Base-by-base conservation (phyloP, 768 basidiomycete species). In the Grammothele lineata region DNA sequence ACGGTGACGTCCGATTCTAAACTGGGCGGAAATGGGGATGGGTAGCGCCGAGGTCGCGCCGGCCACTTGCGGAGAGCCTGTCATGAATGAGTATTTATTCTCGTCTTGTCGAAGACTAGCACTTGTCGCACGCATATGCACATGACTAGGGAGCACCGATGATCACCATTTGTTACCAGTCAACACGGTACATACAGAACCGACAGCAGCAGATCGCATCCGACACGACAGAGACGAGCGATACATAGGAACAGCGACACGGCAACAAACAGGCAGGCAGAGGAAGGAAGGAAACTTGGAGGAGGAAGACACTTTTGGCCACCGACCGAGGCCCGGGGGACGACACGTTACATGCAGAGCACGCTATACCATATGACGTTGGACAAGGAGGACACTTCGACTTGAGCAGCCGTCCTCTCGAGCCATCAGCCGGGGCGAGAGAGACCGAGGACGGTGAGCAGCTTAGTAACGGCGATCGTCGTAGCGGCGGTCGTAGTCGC, bases 11-110 rank as follows among this genome's bases (percentile, higher is more conserved):
- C 75, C 72, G 54, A 69, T 87, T 11, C 67, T 78, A 15, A 32
- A 32, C 9, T n/a, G n/a, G n/a, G n/a, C n/a, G n/a, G 77, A 83
- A 53, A 77, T 85, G 69, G 85, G 86, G 0, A 78, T 87, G 22
- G 84, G 85, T 10, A 75, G 69, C 45, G 60, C 55, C 12, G 47
- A 53, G 4, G 33, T 22, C 40, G 6, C 40, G 23, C 5, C 24
- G 14, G 17, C 19, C 18, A 42, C 12, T 12, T 41, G 26, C 27
- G 27, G 27, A 14, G 27, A 30, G 14, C 27, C 8, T 7, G 27
- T 7, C 27, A 30, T 30, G 8, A 14, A 30, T 14, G 27, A 30
- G 14, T 30, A 7, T 7, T 30, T 7, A 7, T 30, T 30, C 27
- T 14, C 8, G 7, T 7, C 27, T 19, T n/a, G 12, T 33, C 19